Percentiles rank a stretch among this genome's conserved stretches.
Evolutionary conservation across 2,329 filamentous ascomycete genomes (phyloP).

Genomic region (Penicillium sp.): DNA sequence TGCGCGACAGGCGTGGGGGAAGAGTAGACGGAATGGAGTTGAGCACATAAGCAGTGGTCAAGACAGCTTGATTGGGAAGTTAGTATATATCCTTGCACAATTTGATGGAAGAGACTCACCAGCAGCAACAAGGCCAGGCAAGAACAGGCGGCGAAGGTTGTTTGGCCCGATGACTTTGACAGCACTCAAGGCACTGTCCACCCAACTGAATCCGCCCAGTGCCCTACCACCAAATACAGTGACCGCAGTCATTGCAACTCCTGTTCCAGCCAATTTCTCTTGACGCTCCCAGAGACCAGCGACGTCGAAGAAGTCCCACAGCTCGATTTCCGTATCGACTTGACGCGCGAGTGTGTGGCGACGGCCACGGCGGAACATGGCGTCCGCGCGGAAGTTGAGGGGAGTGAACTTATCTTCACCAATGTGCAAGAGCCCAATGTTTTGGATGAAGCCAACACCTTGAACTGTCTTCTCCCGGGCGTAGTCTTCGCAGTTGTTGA

Average conservation of each 20-base stretch:
- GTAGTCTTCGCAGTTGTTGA: slow-evolving; percentile 76
- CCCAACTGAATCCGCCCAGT: slow-evolving; percentile 79
- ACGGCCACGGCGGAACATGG: slow-evolving; percentile 82
- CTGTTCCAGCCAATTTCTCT: slow-evolving; percentile 89
- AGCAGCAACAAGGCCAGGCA: slow-evolving; percentile 74
- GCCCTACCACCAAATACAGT: slow-evolving; percentile 79
- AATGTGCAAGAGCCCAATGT: slow-evolving; percentile 80
- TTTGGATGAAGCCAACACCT: slow-evolving; percentile 83
- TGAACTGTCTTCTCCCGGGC: slow-evolving; percentile 73
- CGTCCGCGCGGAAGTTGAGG: slow-evolving; percentile 81
- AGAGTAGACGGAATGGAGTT: slow-evolving; percentile 85
- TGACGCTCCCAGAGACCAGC: slow-evolving; percentile 78
- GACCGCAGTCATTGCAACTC: slow-evolving; percentile 88
- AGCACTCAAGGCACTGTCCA: slow-evolving; percentile 79
- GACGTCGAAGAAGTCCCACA: slow-evolving; percentile 92
- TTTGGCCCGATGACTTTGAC: slow-evolving; percentile 76
- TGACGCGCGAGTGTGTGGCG: slow-evolving; percentile 77
- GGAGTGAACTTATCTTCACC: slow-evolving; percentile 76
- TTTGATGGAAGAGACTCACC: slow-evolving; percentile 55
- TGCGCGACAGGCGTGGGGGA: slow-evolving; percentile 76
- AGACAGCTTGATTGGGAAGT: slow-evolving; percentile 56
- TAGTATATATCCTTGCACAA: slow-evolving; percentile 25
- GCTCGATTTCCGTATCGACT: slow-evolving; percentile 79
- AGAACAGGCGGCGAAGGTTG: slow-evolving; percentile 72
- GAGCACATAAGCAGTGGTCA: slow-evolving; percentile 75